phyloP scores from a whole-genome alignment of 371 early-diverging fungal genomes.

The Syncephalastrum racemosum region DNA sequence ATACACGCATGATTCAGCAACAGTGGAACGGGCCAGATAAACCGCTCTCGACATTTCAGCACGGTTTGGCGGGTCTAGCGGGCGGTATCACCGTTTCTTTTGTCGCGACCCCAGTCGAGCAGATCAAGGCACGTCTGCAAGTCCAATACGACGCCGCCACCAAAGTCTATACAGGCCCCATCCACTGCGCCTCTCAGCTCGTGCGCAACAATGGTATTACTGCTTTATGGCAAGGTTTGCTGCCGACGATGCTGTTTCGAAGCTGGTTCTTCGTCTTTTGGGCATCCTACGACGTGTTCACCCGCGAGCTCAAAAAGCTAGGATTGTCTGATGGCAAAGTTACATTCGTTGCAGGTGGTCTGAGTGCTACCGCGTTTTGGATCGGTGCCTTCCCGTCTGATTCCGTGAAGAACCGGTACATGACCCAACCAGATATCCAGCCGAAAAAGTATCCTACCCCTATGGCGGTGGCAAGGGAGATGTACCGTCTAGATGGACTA shows the following conservation, averaged over 20 bases:
- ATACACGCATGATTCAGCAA: slow-evolving; percentile 72
- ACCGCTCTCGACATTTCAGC: slow-evolving; percentile 63
- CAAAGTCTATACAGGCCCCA: slow-evolving; percentile 78
- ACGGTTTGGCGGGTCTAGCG: slow-evolving; percentile 74
- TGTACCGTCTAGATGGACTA: slow-evolving; percentile 66
- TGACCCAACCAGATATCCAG: slow-evolving; percentile 83
- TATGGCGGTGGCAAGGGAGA: slow-evolving; percentile 47
- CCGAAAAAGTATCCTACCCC: slow-evolving; percentile 64
- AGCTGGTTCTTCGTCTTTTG: slow-evolving; percentile 90
- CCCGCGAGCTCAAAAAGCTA: slow-evolving; percentile 43
- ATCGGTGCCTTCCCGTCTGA: slow-evolving; percentile 83
- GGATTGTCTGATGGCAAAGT: slow-evolving; percentile 57
- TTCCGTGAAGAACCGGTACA: slow-evolving; percentile 88
- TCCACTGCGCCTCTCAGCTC: slow-evolving; percentile 81
- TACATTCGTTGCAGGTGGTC: slow-evolving; percentile 87
- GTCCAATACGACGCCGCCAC: slow-evolving; percentile 83
- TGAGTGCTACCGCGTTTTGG: slow-evolving; percentile 93
- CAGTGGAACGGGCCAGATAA: slow-evolving; percentile 56
- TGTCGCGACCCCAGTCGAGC: slow-evolving; percentile 91
- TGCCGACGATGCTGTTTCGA: slow-evolving; percentile 79
- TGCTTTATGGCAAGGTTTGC: slow-evolving; percentile 85
- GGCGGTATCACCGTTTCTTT: slow-evolving; percentile 89
- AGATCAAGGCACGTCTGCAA: slow-evolving; percentile 81
- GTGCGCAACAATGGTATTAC: slow-evolving; percentile 74
- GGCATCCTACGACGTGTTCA: slow-evolving; percentile 80